A percentile compares a stretch with the other conserved stretches of the same genome.
Conservation (phyloP, 2,329 filamentous ascomycete genomes). For the Nannizziopsis arthrosporioides region DNA sequence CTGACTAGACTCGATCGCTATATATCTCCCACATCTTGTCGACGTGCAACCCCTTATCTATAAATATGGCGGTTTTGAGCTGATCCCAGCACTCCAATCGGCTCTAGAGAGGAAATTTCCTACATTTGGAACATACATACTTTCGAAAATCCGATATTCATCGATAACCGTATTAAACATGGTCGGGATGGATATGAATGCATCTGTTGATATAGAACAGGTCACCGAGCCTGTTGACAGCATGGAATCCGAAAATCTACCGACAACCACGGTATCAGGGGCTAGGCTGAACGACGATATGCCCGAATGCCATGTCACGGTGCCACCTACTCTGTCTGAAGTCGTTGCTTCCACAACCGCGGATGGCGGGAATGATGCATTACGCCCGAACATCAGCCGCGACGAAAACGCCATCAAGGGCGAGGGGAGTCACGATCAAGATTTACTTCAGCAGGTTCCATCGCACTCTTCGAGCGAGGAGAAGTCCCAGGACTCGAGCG, state of each 20-base stretch:
- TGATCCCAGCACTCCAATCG: neutral
- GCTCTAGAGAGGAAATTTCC: neutral
- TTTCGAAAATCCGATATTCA: neutral
- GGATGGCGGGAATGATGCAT: neutral
- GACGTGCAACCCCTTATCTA: neutral
- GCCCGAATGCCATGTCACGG: neutral
- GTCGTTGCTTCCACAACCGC: neutral
- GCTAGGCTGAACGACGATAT: neutral
- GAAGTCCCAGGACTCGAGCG: constrained; percentile 16
- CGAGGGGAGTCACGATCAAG: neutral
- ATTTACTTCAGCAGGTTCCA: neutral
- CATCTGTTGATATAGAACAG: neutral
- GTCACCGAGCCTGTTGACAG: constrained; percentile 1
- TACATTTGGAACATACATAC: constrained; percentile 1
- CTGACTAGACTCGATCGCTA: neutral
- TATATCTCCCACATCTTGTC: constrained; percentile 1
- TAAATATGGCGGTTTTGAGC: constrained; percentile 4
- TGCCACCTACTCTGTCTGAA: neutral
- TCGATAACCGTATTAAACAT: neutral
- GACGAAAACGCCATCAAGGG: neutral
- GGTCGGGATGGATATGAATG: constrained; percentile 1
- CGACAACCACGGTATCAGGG: neutral
- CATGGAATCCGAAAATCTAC: neutral
- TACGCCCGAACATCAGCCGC: neutral
- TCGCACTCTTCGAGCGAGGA: constrained; percentile 6